Evolutionary conservation across 2,329 filamentous ascomycete genomes (phyloP).

Genomic region (Sporothrix variecibatus): DNA sequence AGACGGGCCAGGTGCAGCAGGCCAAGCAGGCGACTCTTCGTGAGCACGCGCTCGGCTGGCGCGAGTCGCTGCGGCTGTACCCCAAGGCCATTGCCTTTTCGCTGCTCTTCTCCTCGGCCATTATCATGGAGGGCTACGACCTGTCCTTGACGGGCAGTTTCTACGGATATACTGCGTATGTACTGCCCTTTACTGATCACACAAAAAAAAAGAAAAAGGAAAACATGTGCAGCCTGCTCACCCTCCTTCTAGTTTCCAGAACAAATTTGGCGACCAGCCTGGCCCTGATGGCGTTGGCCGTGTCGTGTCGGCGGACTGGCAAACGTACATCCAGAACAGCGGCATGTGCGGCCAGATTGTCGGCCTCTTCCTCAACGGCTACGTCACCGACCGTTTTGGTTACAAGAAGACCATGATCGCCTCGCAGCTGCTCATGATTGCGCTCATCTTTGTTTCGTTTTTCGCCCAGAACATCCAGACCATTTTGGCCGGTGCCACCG

Average conservation of each 20-base stretch:
- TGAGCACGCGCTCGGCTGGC: constrained; percentile 27
- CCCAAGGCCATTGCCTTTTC: constrained; percentile 29
- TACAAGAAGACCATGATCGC: constrained; percentile 48
- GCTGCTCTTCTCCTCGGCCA: constrained; percentile 26
- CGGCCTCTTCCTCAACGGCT: neutral
- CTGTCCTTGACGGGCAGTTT: constrained; percentile 32
- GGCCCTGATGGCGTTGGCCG: constrained; percentile 24
- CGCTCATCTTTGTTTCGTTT: constrained; percentile 52
- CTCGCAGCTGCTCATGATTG: constrained; percentile 42
- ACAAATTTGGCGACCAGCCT: constrained; percentile 40
- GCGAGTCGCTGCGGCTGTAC: constrained; percentile 31
- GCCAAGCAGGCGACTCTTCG: neutral
- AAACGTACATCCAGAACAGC: constrained; percentile 24
- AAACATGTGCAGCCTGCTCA: too few relatives aligned
- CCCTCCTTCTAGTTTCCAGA: constrained; percentile 22
- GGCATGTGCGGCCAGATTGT: constrained; percentile 47
- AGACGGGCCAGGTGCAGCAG: neutral
- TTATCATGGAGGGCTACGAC: constrained; percentile 35
- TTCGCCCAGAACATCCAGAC: constrained; percentile 44
- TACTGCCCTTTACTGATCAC: too few relatives aligned
- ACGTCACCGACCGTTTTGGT: constrained; percentile 36
- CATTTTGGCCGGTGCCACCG: constrained; percentile 46
- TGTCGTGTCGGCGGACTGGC: too few relatives aligned
- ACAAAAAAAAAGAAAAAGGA: too few relatives aligned
- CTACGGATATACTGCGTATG: constrained; percentile 29